Conservation (phyloP, 108 stramenopile species). For the Aurantiochytrium sp. region DNA sequence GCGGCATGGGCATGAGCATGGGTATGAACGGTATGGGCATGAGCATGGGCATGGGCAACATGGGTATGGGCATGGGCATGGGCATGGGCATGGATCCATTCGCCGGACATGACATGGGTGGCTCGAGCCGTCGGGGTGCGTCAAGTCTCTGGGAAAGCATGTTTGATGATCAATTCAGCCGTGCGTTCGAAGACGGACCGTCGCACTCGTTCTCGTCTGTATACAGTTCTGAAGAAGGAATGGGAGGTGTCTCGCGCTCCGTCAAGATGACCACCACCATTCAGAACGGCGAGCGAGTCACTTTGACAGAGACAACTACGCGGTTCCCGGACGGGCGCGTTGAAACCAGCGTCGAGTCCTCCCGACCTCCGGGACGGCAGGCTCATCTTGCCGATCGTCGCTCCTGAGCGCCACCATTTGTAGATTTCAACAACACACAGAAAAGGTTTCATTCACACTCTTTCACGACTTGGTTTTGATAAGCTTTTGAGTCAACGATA, state of each 20-base stretch:
- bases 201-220: slow-evolving; percentile 4
- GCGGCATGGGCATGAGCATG: neutral
- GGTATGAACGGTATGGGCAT: neutral
- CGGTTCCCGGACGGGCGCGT: neutral
- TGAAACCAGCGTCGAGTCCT: neutral
- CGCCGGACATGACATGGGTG: no score
- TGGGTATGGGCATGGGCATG: neutral
- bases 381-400: neutral
- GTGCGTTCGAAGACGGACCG: neutral
- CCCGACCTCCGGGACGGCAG: neutral
- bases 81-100: neutral
- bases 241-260: neutral
- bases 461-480: no score
- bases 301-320: neutral
- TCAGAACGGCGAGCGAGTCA: neutral
- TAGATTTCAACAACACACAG: no score
- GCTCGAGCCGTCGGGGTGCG: no score
- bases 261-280: neutral
- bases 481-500: no score
- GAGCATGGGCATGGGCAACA: neutral
- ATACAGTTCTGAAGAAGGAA: neutral
- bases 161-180: neutral
- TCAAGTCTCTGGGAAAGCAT: neutral
- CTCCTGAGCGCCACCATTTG: neutral
- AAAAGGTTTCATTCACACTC: no score